phyloP scores from a whole-genome alignment of 345 rosid genomes.

The Acer saccharum region DNA sequence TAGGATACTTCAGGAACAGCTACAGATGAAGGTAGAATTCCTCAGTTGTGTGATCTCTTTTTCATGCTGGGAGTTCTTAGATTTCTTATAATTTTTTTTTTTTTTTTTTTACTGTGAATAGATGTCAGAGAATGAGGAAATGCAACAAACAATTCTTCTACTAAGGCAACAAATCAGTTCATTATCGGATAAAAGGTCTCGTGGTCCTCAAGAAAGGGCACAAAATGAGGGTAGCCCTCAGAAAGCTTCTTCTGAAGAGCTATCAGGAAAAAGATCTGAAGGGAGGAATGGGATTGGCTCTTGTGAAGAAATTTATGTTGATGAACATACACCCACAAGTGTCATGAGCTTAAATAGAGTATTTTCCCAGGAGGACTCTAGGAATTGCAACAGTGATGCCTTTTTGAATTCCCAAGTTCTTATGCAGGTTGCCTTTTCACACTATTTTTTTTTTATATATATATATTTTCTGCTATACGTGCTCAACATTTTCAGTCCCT shows the following conservation, averaged over 20 bases:
- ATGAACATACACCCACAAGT: constrained; percentile 58
- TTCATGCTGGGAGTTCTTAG: not conserved
- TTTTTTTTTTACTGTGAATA: constrained; percentile 26
- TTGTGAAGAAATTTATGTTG: constrained; percentile 41
- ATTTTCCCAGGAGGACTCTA: constrained; percentile 62
- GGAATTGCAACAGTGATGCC: constrained; percentile 41
- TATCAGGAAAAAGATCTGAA: constrained; percentile 10
- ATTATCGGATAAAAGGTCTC: constrained; percentile 27
- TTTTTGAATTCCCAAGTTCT: constrained; percentile 45
- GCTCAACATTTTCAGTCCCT: constrained; percentile 13
- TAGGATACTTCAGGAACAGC: constrained; percentile 71
- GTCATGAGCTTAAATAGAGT: constrained; percentile 66
- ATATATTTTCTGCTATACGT: constrained; percentile 2
- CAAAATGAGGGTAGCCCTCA: constrained; percentile 26
- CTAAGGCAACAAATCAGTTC: constrained; percentile 54
- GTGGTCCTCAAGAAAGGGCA: constrained; percentile 33
- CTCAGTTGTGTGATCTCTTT: constrained; percentile 14
- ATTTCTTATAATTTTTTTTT: not conserved
- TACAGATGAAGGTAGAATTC: constrained; percentile 58
- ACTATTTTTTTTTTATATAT: not conserved
- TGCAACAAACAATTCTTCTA: constrained; percentile 64
- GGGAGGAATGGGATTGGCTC: constrained; percentile 30
- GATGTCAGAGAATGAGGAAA: constrained; percentile 57
- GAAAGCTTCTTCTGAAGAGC: constrained; percentile 25
- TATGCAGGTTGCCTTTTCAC: constrained; percentile 39